Percentiles rank a stretch among this genome's conserved stretches.
Evolutionary conservation across 257 asterid genomes (phyloP).

Genomic region (Solanum piurae): DNA sequence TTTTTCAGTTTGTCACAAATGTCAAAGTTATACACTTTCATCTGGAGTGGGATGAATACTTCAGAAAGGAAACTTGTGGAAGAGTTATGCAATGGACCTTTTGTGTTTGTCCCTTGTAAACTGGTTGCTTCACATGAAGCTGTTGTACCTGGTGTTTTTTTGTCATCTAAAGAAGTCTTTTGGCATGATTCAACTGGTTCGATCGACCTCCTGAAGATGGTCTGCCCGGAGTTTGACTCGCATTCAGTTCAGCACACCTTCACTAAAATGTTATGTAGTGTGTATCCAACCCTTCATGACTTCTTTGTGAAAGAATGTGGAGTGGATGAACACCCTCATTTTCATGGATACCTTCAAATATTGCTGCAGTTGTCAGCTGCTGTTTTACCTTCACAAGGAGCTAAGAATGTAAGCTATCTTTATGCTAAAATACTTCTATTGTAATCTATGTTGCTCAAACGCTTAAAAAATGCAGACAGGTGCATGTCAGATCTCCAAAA

Average conservation of each 20-base stretch:
- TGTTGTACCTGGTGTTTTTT: conserved; percentile 52
- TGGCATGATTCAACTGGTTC: conserved; percentile 68
- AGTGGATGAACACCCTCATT: conserved; percentile 59
- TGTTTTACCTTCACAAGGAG: conserved; percentile 68
- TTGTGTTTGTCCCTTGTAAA: conserved; percentile 64
- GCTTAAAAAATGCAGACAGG: neutral
- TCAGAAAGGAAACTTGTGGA: conserved; percentile 43
- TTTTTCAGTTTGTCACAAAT: conserved; percentile 66
- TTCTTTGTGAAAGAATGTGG: conserved; percentile 88
- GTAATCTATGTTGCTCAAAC: neutral
- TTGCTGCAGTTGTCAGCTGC: conserved; percentile 54
- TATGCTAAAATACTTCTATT: neutral
- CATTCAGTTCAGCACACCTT: conserved; percentile 16
- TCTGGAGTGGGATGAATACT: conserved; percentile 63
- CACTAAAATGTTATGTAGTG: conserved; percentile 33
- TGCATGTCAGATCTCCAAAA: neutral
- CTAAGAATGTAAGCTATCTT: conserved; percentile 46
- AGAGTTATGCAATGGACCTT: conserved; percentile 58
- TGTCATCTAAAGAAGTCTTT: conserved; percentile 64
- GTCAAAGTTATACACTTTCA: conserved; percentile 62
- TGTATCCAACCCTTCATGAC: conserved; percentile 70
- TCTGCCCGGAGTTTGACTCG: conserved; percentile 18
- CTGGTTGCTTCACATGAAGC: conserved; percentile 39
- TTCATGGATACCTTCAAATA: conserved; percentile 61
- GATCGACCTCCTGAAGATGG: conserved; percentile 29